phyloP scores from a whole-genome alignment of 2,329 filamentous ascomycete genomes.

The Sporothrix dimorphospora region DNA sequence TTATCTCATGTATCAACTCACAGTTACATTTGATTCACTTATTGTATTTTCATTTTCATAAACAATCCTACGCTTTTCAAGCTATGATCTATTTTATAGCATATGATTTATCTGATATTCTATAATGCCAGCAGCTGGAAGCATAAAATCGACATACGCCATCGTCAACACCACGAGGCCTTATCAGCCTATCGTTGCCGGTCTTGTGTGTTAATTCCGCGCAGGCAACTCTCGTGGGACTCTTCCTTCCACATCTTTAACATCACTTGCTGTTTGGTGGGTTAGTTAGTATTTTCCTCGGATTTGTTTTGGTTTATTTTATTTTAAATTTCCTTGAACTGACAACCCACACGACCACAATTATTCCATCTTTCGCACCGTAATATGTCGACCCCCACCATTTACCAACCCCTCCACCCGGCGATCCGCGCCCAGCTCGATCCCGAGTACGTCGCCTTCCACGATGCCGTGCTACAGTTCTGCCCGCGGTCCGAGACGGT shows the following conservation, averaged over 20 bases:
- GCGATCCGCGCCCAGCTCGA: slow-evolving; percentile 41
- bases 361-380: too few relatives aligned
- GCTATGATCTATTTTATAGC: too few relatives aligned
- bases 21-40: too few relatives aligned
- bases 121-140: not conserved
- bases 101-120: too few relatives aligned
- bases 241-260: not conserved
- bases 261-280: not conserved
- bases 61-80: too few relatives aligned
- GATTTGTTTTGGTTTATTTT: too few relatives aligned
- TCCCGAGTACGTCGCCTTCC: slow-evolving; percentile 45
- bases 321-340: not conserved
- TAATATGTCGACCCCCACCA: slow-evolving; percentile 12
- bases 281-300: too few relatives aligned
- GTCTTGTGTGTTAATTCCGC: not conserved
- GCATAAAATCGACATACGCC: not conserved
- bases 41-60: too few relatives aligned
- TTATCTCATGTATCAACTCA: too few relatives aligned
- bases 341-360: not conserved
- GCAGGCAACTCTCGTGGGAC: not conserved
- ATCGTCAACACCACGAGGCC: not conserved
- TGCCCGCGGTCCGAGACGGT: slow-evolving; percentile 40
- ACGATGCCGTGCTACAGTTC: slow-evolving; percentile 45
- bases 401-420: slow-evolving; percentile 42
- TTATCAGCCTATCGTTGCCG: slow-evolving; percentile 21